phyloP scores from a whole-genome alignment of 176 grass and related monocot species.

The Otatea glauca region DNA sequence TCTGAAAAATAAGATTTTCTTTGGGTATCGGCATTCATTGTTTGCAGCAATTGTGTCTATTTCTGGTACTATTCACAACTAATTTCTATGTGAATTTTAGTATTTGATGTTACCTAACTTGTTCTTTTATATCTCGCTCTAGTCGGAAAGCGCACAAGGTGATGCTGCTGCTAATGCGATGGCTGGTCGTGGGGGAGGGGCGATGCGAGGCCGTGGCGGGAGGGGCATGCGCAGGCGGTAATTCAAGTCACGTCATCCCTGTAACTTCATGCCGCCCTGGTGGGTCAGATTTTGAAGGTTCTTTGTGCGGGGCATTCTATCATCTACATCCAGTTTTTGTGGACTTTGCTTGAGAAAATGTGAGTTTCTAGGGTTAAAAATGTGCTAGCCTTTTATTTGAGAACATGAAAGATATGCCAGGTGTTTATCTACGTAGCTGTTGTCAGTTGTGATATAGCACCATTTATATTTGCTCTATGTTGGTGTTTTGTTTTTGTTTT shows the following conservation, averaged over 20 bases:
- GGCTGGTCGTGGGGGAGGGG: conserved; percentile 72
- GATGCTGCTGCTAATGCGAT: conserved; percentile 86
- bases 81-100: neutral
- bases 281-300: neutral
- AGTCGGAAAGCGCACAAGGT: conserved; percentile 96
- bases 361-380: conserved; percentile 1
- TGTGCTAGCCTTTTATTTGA: neutral
- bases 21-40: neutral
- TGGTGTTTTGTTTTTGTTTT: neutral
- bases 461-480: neutral
- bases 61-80: neutral
- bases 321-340: neutral
- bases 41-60: neutral
- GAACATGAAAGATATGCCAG: neutral
- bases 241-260: neutral
- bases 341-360: conserved; percentile 8
- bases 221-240: conserved; percentile 90
- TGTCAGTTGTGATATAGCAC: neutral
- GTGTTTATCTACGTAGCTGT: neutral
- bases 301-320: neutral
- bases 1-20: neutral
- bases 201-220: conserved; percentile 80
- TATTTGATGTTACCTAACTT: conserved; percentile 29
- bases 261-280: neutral
- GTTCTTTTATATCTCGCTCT: neutral